phyloP scores from a whole-genome alignment of 2,329 filamentous ascomycete genomes.

The Metarhizium robertsii region DNA sequence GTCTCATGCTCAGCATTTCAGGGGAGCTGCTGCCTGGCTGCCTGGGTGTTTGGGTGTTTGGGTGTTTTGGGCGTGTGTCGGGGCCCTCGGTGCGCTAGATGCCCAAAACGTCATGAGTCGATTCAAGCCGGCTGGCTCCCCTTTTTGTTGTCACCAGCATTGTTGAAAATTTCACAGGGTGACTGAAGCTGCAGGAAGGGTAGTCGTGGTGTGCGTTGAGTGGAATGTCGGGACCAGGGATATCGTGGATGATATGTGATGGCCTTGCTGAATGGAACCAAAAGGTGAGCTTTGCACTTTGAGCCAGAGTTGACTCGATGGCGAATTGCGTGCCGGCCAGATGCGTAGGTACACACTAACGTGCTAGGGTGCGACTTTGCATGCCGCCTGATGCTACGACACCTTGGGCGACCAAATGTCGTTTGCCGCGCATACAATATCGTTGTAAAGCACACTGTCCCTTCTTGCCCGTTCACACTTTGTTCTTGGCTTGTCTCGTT shows the following conservation, averaged over 20 bases:
- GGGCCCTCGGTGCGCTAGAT: neutral
- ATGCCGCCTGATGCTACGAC: no score
- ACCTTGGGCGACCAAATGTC: no score
- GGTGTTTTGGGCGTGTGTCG: neutral
- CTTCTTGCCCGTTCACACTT: no score
- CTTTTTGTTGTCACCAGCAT: neutral
- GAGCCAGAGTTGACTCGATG: no score
- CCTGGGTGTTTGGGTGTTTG: no score
- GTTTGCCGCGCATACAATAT: no score
- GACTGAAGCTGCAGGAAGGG: neutral
- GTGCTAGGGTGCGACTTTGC: no score
- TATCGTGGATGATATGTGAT: neutral
- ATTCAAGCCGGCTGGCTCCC: neutral
- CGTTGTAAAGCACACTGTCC: no score
- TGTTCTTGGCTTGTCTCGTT: no score
- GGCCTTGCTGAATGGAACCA: neutral
- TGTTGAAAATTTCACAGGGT: neutral
- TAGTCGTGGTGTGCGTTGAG: neutral
- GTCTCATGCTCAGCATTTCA: neutral
- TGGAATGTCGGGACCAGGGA: neutral
- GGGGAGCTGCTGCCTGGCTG: neutral
- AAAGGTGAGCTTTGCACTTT: no score
- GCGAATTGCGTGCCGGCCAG: no score
- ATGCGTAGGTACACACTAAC: no score
- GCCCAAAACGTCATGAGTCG: neutral